Base-by-base conservation (phyloP, 768 basidiomycete species). In the Exsudoporus frostii region DNA sequence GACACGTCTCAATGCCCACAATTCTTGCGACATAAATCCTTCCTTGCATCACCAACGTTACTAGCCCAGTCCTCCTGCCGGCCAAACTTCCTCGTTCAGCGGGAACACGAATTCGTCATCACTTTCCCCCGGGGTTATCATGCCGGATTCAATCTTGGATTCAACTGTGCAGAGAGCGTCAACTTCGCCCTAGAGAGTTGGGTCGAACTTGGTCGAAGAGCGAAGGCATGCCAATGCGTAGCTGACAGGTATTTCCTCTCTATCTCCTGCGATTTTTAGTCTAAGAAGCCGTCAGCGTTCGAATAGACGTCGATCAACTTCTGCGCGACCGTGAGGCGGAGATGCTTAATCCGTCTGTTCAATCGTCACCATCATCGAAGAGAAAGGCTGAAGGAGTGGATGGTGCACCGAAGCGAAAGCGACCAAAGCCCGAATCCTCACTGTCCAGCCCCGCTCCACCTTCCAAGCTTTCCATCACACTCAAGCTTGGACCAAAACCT, bases 91-190 rank as follows among this genome's bases (percentile, higher is more conserved):
- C 81, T 95, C 25, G 93, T 96, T 0, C 97, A 99, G 63, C 86
- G 93, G 42, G 83, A 88, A 40, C 90, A 92, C n/a, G 95, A 98
- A 68, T 97, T 98, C 56, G 90, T 98, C 37, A 89, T 98, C 60
- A 98, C 96, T 0, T 98, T 83, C 65, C 96, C 96, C 1, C 76
- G 90, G 45, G 96, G 96, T 2, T 98, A 98, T 68, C 96, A 98
- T 67, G 92, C 94, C 4, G 96, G 96, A 19, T 96, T 98, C 77
- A 98, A 98, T 66, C 75, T 97, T 39, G 96, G 70, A n/a, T 84
- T 97, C 65, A 98, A 98, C 64, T 97, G 94, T 62, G 96, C 96
- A 2, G 96, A 98, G 72, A 92, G 90, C 57, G 92, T 97, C 63
- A 98, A 98, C 67, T 98, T 98, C 66, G 96, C 96, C 0, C 75